Evolutionary conservation across 495 filamentous ascomycete genomes (phyloP).

Genomic region (Lophiotrema nucula): DNA sequence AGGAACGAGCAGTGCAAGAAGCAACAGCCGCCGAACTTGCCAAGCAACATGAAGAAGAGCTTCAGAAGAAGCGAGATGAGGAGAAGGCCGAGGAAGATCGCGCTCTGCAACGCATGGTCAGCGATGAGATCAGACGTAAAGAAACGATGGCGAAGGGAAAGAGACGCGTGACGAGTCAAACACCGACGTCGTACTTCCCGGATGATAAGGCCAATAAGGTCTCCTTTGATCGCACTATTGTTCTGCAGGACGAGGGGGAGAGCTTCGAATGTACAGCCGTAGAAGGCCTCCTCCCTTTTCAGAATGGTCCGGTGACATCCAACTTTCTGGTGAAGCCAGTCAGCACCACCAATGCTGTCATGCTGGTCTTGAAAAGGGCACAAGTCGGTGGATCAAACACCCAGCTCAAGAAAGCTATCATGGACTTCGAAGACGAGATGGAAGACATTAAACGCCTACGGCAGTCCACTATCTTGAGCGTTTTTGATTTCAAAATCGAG

Average conservation of each 20-base stretch:
- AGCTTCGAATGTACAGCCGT: constrained; percentile 26
- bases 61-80: constrained; percentile 50
- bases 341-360: constrained; percentile 40
- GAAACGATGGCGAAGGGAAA: constrained; percentile 36
- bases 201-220: constrained; percentile 47
- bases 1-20: constrained; percentile 75
- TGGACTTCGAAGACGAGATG: constrained; percentile 64
- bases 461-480: constrained; percentile 73
- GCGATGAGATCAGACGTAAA: constrained; percentile 70
- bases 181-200: constrained; percentile 37
- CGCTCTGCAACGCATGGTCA: constrained; percentile 68
- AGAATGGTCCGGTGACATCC: constrained; percentile 32
- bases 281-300: constrained; percentile 18
- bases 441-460: constrained; percentile 69
- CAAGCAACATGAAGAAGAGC: constrained; percentile 45
- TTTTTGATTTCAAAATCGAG: constrained; percentile 76
- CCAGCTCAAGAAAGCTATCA: constrained; percentile 62
- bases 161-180: constrained; percentile 36
- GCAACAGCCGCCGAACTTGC: constrained; percentile 55
- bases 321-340: constrained; percentile 35
- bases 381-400: constrained; percentile 52
- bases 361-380: constrained; percentile 70
- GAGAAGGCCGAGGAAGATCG: constrained; percentile 68
- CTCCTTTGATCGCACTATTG: constrained; percentile 69
- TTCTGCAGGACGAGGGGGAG: constrained; percentile 29